Percentiles rank a stretch among this genome's conserved stretches.
Evolutionary conservation across 352 stramenopile species (phyloP).

Genomic region (Globisporangium barbulae): DNA sequence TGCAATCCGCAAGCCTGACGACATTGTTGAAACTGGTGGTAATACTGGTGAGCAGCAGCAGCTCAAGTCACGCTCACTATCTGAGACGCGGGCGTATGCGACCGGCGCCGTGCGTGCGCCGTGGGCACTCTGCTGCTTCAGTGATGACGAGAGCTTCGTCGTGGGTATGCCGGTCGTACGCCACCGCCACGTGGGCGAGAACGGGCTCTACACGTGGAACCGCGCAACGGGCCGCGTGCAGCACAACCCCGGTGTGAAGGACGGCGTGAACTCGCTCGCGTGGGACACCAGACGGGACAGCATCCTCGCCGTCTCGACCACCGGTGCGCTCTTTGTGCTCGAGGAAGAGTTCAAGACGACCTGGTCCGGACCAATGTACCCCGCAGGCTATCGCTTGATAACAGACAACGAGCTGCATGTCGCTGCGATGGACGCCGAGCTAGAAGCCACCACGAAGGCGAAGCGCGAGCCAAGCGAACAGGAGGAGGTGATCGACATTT

Average conservation of each 20-base stretch:
- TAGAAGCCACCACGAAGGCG: slow-evolving; percentile 30
- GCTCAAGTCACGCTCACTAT: slow-evolving; percentile 21
- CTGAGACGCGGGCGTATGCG: slow-evolving; percentile 49
- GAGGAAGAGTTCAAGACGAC: slow-evolving; percentile 73
- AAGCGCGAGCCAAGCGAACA: background rate
- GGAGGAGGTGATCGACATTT: slow-evolving; percentile 40
- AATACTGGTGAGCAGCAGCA: background rate
- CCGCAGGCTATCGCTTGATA: slow-evolving; percentile 70
- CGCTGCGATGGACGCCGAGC: slow-evolving; percentile 29
- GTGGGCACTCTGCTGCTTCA: slow-evolving; percentile 74
- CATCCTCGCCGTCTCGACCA: slow-evolving; percentile 63
- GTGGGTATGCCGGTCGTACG: slow-evolving; percentile 75
- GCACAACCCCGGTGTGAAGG: slow-evolving; percentile 75
- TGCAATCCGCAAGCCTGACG: slow-evolving; percentile 9
- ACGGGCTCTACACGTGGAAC: slow-evolving; percentile 79
- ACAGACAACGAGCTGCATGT: slow-evolving; percentile 76
- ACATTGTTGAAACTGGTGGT: background rate
- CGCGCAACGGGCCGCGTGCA: slow-evolving; percentile 46
- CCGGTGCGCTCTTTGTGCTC: slow-evolving; percentile 60
- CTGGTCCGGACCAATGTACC: slow-evolving; percentile 85
- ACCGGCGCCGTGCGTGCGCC: slow-evolving; percentile 69
- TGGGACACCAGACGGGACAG: slow-evolving; percentile 57
- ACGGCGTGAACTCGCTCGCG: slow-evolving; percentile 55
- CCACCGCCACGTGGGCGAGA: slow-evolving; percentile 76
- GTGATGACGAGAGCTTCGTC: slow-evolving; percentile 57